Evolutionary conservation across 805 yeast genomes (phyloP).

Genomic region (Maudiozyma turicensis): DNA sequence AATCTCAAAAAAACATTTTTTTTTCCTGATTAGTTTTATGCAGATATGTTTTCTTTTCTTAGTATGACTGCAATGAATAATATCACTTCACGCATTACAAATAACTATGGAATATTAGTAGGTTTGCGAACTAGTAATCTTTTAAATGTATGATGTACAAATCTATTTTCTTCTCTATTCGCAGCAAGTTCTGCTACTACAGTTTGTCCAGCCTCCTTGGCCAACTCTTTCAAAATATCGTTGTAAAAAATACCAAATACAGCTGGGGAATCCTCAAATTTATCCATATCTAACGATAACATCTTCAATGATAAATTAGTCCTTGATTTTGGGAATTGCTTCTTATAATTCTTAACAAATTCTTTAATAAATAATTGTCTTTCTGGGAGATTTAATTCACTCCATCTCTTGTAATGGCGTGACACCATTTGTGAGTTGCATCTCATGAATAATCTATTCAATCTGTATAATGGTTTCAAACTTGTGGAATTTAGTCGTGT

Average conservation of each 20-base stretch:
- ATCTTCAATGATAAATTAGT: slow-evolving; percentile 24
- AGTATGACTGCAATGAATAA: too few relatives aligned
- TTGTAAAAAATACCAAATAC: slow-evolving; percentile 27
- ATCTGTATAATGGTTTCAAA: not conserved
- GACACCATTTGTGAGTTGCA: not conserved
- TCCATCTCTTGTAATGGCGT: slow-evolving; percentile 18
- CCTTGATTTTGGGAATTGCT: slow-evolving; percentile 24
- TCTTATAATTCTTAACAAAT: slow-evolving; percentile 20
- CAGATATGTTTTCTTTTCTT: too few relatives aligned
- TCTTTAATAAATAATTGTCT: slow-evolving; percentile 19
- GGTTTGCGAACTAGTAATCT: slow-evolving; percentile 4
- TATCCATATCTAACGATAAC: slow-evolving; percentile 15
- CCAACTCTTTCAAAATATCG: slow-evolving; percentile 17
- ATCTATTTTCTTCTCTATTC: slow-evolving; percentile 1
- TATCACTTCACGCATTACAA: too few relatives aligned
- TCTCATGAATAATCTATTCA: not conserved
- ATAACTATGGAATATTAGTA: not conserved
- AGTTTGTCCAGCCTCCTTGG: not conserved
- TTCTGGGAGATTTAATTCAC: slow-evolving; percentile 15
- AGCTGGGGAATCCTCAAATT: slow-evolving; percentile 22
- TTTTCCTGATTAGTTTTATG: not conserved
- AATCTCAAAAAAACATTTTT: not conserved
- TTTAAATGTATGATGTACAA: slow-evolving; percentile 7
- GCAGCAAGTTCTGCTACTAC: not conserved
- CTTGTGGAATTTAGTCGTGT: too few relatives aligned